Base-by-base conservation (phyloP, 495 filamentous ascomycete genomes). In the Xylaria sp. region DNA sequence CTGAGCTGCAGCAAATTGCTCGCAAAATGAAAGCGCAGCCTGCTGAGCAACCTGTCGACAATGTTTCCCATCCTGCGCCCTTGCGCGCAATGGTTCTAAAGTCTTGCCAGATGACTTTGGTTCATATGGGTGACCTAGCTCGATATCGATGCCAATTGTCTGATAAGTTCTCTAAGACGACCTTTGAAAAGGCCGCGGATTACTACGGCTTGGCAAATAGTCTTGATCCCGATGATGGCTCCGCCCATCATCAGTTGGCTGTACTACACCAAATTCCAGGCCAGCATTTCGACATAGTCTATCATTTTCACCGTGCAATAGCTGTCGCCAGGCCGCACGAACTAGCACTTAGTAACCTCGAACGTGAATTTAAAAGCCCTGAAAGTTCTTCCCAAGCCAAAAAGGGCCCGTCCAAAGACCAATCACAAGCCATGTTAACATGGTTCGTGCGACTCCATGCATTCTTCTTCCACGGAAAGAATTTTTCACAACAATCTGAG, bases 361-460 rank as follows among this genome's bases (percentile, higher is more conserved):
- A 92, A 72, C 85, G 91, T 31, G 92, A 94, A 76, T 95, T 97
- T 74, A 91, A 89, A 73, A 93, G 92, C 1, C 73, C 83, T 12
- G 80, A 76, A n/a, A 78, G 75, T 35, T 64, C 74, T 8, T 72
- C 76, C 41, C 61, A 71, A 29, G 67, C 72, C 1, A 71, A 71
- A 61, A 67, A 67, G 41, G 80, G 76, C 6, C 65, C 68, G 44
- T 33, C 72, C 29, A 71, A 69, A 67, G 79, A 77, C 53, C 73
- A 70, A 43, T 63, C 70, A 50, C 76, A 81, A 46, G 82, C 88
- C 15, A 81, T 97, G 79, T 82, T 89, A 58, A 89, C 85, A 44
- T 97, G 91, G 92, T 98, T 97, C 73, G 88, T 97, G 71, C 90
- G 93, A 72, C 88, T 98, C 41, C 95, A 98, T 79, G 92, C 93